Base-by-base conservation (phyloP, 2,329 filamentous ascomycete species). In the Gaeumannomyces sp. region DNA sequence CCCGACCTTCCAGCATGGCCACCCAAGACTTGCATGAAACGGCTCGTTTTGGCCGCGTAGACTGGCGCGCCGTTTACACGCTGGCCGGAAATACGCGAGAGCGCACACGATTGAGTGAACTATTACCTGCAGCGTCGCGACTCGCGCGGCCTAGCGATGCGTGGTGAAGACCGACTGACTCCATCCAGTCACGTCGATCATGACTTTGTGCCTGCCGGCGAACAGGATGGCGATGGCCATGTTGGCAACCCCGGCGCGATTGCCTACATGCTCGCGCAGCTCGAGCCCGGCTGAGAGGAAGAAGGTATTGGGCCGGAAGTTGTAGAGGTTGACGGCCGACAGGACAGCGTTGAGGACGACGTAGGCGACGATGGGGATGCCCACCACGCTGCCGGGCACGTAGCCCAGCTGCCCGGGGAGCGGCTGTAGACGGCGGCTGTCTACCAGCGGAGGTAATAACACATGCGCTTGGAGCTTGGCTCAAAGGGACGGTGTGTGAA, bases 131-230 rank as follows among this genome's bases (percentile, higher is more conserved):
- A 86, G 65, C 0, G 87, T 87, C 7, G 86, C 81, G 2, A 89
- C 78, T 25, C 88, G 79, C 0, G 89, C 88, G 4, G 88, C 79
- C 79, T 86, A 87, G 0, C 88, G 83, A 72, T 91, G 89, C 63
- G 90, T 89, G 57, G 85, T 81, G 70, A 86, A 90, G 0, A 85
- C 86, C 1, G 81, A 80, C 71, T 88, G 90, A 14, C 84, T 85
- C 87, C 88, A 91, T 0, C 88, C 88, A 0, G 89, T 90, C 0
- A 86, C 71, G 85, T 85, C 89, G 64, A 89, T 76, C 22, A 90
- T 79, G 0, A 87, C 70, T 63, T 91, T 89, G 67, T 91, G 91
- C 13, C 89, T 79, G 71, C 85, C 84, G 0, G 83, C 85, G 68
- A 91, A 90, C 0, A 90, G 73, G 86, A 87, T 90, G 0, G 90